A percentile compares a stretch with the other conserved stretches of the same genome.
phyloP scores from a whole-genome alignment of 208 protist species.

The Leishmania major region DNA sequence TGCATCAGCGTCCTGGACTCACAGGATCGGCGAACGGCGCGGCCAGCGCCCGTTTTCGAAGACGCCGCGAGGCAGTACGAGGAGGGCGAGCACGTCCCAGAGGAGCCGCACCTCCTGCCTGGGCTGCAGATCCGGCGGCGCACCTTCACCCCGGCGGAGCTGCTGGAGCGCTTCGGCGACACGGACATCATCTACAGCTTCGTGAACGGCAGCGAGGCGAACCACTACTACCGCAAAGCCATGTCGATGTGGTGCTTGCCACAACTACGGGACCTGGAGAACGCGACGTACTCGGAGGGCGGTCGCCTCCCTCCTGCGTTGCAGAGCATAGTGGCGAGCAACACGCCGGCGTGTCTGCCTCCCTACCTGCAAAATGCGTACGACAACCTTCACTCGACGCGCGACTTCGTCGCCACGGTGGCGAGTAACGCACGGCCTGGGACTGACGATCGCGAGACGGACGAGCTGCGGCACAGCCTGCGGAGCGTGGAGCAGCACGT shows the following conservation, averaged over 20 bases:
- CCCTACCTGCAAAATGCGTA: background rate
- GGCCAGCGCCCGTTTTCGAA: background rate
- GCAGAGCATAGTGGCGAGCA: background rate
- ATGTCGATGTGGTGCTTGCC: background rate
- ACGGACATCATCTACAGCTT: slow-evolving; percentile 96
- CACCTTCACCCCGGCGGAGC: slow-evolving; percentile 39
- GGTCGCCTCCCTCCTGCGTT: background rate
- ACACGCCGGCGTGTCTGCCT: background rate
- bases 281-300: no score
- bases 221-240: slow-evolving; percentile 46
- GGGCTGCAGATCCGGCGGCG: slow-evolving; percentile 32
- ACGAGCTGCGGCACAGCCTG: slow-evolving; percentile 95
- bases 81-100: slow-evolving; percentile 30
- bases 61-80: slow-evolving; percentile 10
- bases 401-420: no score
- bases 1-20: background rate
- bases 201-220: slow-evolving; percentile 94
- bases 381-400: no score
- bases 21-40: background rate
- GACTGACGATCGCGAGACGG: slow-evolving; percentile 35
- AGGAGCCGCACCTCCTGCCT: slow-evolving; percentile 34
- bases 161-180: slow-evolving; percentile 27
- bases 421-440: no score
- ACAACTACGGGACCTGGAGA: no score
- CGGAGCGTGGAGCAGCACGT: slow-evolving; percentile 93